phyloP scores from a whole-genome alignment of 2,329 filamentous ascomycete genomes.

The Myriosclerotinia duriaeana region DNA sequence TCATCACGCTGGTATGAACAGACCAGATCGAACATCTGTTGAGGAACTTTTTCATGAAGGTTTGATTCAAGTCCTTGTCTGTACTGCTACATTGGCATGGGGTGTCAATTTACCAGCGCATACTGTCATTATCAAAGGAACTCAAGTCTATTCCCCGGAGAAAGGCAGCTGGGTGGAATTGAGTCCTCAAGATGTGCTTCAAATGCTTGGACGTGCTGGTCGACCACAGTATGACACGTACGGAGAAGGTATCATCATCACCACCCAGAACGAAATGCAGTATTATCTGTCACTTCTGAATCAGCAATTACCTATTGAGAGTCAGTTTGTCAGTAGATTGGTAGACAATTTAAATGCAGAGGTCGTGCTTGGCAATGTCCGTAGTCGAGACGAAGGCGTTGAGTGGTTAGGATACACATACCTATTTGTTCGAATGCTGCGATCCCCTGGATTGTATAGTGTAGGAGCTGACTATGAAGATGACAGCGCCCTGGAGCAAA shows the following conservation, averaged over 20 bases:
- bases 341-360: conserved; percentile 97
- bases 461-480: conserved; percentile 95
- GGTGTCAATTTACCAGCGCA: conserved; percentile 97
- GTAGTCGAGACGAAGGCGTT: conserved; percentile 91
- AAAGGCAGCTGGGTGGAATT: conserved; percentile 98
- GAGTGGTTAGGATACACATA: conserved; percentile 99
- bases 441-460: conserved; percentile 90
- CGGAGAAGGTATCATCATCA: conserved; percentile 98
- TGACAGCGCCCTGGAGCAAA: conserved; percentile 88
- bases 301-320: conserved; percentile 95
- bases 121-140: conserved; percentile 98
- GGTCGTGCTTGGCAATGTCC: conserved; percentile 89
- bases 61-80: conserved; percentile 90
- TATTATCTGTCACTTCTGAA: conserved; percentile 97
- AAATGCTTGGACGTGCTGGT: conserved; percentile 97
- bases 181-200: conserved; percentile 93
- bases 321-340: conserved; percentile 87
- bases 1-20: conserved; percentile 95
- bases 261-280: conserved; percentile 88
- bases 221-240: conserved; percentile 96
- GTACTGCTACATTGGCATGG: conserved; percentile 97
- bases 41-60: conserved; percentile 93
- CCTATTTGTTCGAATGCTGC: conserved; percentile 94
- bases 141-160: conserved; percentile 95
- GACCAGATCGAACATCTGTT: conserved; percentile 90